Conservation (phyloP, 169 alveolate species). For the Plasmodium cynomolgi region DNA sequence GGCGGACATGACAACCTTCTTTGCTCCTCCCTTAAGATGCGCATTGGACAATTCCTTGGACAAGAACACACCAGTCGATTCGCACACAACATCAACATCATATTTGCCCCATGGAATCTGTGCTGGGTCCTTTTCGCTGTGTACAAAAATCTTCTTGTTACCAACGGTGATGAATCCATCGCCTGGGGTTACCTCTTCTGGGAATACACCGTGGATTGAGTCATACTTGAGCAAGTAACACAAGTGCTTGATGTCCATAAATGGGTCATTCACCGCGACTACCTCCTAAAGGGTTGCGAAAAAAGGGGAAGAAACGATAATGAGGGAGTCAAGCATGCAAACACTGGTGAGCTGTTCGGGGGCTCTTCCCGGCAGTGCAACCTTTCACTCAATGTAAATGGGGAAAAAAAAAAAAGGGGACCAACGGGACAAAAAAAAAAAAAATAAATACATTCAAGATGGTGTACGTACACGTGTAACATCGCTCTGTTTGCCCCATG, state of each 20-base stretch:
- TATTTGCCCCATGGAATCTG: conserved; percentile 97
- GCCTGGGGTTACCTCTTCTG: conserved; percentile 85
- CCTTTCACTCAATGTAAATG: background rate
- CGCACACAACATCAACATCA: conserved; percentile 97
- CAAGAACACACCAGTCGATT: conserved; percentile 98
- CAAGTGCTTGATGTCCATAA: conserved; percentile 96
- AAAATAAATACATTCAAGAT: background rate
- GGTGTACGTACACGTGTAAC: background rate
- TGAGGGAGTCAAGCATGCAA: background rate
- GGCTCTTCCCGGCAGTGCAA: background rate
- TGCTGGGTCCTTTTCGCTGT: conserved; percentile 95
- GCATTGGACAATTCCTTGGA: conserved; percentile 93
- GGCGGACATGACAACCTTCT: conserved; percentile 98
- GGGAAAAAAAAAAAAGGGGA: background rate
- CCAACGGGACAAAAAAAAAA: background rate
- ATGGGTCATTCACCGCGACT: conserved; percentile 98
- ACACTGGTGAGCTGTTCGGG: background rate
- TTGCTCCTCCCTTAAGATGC: conserved; percentile 98
- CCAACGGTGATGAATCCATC: conserved; percentile 88
- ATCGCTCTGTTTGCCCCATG: background rate
- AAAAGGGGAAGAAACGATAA: background rate
- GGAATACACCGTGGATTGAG: conserved; percentile 95
- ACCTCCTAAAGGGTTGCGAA: conserved; percentile 80
- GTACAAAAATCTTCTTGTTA: conserved; percentile 88
- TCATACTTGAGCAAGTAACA: conserved; percentile 96